phyloP scores from a whole-genome alignment of 1,139 yeast genomes.

The Pichia sp. region DNA sequence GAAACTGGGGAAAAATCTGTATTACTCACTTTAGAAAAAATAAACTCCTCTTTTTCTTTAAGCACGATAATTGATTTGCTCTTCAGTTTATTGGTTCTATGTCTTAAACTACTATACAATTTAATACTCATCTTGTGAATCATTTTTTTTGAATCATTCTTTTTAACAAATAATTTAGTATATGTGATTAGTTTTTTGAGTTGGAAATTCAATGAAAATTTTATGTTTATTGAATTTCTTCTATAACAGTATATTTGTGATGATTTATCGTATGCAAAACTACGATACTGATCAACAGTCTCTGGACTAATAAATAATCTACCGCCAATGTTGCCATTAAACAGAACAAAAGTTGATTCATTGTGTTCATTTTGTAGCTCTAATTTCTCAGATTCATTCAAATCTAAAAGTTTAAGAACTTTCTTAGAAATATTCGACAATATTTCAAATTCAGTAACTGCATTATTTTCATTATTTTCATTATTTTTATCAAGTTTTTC shows the following conservation, averaged over 20 bases:
- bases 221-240: constrained; percentile 11
- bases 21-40: background rate
- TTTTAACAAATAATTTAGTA: background rate
- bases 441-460: background rate
- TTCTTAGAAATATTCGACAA: background rate
- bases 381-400: background rate
- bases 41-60: constrained; percentile 4
- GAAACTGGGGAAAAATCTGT: no score
- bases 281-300: background rate
- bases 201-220: constrained; percentile 1
- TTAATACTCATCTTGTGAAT: background rate
- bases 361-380: background rate
- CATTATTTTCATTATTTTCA: background rate
- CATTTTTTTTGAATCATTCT: no score
- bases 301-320: constrained; percentile 9
- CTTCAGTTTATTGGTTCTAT: background rate
- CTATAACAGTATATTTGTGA: constrained; percentile 11
- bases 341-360: background rate
- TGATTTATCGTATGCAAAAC: background rate
- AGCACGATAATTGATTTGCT: background rate
- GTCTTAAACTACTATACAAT: constrained; percentile 2
- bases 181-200: background rate
- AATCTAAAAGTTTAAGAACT: background rate
- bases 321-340: constrained; percentile 6
- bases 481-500: background rate